Evolutionary conservation across 345 rosid genomes (phyloP).

Genomic region (Hypericum perforatum): DNA sequence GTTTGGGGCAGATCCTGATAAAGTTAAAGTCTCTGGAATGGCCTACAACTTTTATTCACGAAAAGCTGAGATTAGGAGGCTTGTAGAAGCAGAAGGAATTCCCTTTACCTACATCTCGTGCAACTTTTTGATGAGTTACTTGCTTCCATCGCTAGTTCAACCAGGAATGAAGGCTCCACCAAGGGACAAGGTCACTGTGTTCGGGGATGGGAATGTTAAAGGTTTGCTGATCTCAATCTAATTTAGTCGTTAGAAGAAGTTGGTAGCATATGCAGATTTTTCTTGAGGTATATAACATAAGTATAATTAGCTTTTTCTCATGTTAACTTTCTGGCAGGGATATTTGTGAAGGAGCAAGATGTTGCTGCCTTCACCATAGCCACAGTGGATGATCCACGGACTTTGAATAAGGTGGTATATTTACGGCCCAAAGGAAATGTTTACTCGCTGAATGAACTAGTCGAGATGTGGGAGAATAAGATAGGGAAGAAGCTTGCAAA

Average conservation of each 20-base stretch:
- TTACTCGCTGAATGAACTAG: slow-evolving; percentile 47
- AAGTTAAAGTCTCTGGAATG: slow-evolving; percentile 46
- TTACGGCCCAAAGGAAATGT: slow-evolving; percentile 46
- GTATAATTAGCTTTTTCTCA: background rate
- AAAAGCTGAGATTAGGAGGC: slow-evolving; percentile 55
- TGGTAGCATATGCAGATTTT: background rate
- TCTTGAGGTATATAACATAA: background rate
- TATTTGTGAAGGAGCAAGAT: slow-evolving; percentile 49
- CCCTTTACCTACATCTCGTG: slow-evolving; percentile 60
- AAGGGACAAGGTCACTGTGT: slow-evolving; percentile 36
- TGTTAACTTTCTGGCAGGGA: slow-evolving; percentile 18
- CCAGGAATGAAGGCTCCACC: slow-evolving; percentile 62
- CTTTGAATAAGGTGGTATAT: slow-evolving; percentile 50
- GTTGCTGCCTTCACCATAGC: slow-evolving; percentile 42
- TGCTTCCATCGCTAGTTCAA: slow-evolving; percentile 69
- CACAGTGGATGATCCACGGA: slow-evolving; percentile 51
- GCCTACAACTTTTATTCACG: slow-evolving; percentile 46
- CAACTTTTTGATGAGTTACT: slow-evolving; percentile 48
- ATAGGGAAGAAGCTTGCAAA: slow-evolving; percentile 54
- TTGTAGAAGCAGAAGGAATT: slow-evolving; percentile 55
- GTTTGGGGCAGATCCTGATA: slow-evolving; percentile 69
- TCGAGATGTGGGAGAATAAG: slow-evolving; percentile 55
- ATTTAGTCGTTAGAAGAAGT: no score
- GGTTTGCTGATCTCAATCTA: slow-evolving; percentile 18
- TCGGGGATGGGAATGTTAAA: slow-evolving; percentile 50